Conservation (phyloP, 176 grass and related monocot species). For the Canna indica region DNA sequence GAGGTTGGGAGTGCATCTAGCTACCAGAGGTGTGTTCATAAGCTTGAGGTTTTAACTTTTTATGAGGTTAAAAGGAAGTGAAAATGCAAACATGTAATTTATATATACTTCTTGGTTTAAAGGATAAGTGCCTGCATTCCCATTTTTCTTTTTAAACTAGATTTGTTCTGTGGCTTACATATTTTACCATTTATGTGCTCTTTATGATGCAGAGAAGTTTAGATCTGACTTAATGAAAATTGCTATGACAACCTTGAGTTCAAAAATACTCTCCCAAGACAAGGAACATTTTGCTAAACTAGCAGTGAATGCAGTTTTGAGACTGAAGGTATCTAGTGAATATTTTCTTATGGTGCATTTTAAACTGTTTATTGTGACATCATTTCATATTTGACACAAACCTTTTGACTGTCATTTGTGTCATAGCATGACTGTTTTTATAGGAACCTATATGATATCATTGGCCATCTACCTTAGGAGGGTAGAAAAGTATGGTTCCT, state of each 20-base stretch:
- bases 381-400: too few species aligned
- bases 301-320: slow-evolving; percentile 92
- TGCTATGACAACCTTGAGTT: slow-evolving; percentile 91
- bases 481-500: neutral
- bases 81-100: neutral
- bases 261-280: slow-evolving; percentile 95
- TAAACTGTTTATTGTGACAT: neutral
- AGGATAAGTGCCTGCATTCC: neutral
- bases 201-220: slow-evolving; percentile 66
- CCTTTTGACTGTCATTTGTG: neutral
- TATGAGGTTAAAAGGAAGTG: neutral
- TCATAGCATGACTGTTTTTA: neutral
- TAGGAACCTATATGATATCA: neutral
- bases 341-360: neutral
- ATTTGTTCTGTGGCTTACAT: neutral
- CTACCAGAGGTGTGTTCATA: neutral
- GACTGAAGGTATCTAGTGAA: slow-evolving; percentile 63
- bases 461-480: neutral
- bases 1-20: neutral
- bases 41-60: neutral
- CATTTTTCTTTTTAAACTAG: slow-evolving; percentile 2
- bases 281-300: slow-evolving; percentile 97
- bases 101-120: neutral
- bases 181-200: neutral
- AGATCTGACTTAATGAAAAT: slow-evolving; percentile 91